These are phyloP conservation scores for Stachybotrys chlorohalonatus DNA, from an alignment of 2,329 filamentous ascomycete genomes.

Conservation along the genomic window DNA sequence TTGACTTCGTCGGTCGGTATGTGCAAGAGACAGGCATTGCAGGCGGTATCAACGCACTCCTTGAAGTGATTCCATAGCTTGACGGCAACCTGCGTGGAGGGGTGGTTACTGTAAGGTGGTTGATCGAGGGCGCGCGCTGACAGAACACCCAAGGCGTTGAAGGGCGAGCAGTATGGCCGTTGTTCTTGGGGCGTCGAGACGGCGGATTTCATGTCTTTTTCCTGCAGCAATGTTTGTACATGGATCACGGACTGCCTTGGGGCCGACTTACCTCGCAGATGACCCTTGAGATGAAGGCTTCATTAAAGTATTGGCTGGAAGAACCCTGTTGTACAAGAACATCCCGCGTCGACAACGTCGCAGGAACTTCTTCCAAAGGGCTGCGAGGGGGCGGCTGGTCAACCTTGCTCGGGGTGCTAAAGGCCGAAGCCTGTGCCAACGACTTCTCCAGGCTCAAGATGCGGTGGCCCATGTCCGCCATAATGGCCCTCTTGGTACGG, in stretches of 20 bases:
- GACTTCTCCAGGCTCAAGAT: slow-evolving; percentile 18
- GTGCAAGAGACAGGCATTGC: slow-evolving; percentile 16
- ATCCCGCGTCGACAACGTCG: slow-evolving; percentile 6
- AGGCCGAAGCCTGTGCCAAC: slow-evolving; percentile 2
- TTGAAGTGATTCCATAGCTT: slow-evolving; percentile 20
- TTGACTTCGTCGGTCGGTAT: slow-evolving; percentile 19
- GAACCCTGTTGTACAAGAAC: slow-evolving; percentile 17
- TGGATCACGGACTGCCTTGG: not conserved
- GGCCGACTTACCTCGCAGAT: slow-evolving; percentile 13
- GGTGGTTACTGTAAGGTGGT: slow-evolving; percentile 11
- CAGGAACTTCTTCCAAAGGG: not conserved
- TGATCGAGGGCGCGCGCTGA: slow-evolving; percentile 8
- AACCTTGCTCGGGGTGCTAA: not conserved
- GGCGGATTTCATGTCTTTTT: slow-evolving; percentile 2
- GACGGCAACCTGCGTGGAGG: slow-evolving; percentile 14
- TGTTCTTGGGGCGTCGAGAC: not conserved
- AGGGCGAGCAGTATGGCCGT: not conserved
- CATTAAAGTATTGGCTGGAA: slow-evolving; percentile 20
- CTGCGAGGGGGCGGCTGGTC: not conserved
- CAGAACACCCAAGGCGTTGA: slow-evolving; percentile 14
- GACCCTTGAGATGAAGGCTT: slow-evolving; percentile 17
- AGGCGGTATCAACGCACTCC: slow-evolving; percentile 16
- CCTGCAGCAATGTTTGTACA: not conserved
- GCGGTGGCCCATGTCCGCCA: slow-evolving; percentile 18
- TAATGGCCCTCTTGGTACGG: slow-evolving; percentile 12